Evolutionary conservation across 2,329 filamentous ascomycete species (phyloP), one percentile per base, ranked within the genome.

Genomic region (Colletotrichum truncatum): DNA sequence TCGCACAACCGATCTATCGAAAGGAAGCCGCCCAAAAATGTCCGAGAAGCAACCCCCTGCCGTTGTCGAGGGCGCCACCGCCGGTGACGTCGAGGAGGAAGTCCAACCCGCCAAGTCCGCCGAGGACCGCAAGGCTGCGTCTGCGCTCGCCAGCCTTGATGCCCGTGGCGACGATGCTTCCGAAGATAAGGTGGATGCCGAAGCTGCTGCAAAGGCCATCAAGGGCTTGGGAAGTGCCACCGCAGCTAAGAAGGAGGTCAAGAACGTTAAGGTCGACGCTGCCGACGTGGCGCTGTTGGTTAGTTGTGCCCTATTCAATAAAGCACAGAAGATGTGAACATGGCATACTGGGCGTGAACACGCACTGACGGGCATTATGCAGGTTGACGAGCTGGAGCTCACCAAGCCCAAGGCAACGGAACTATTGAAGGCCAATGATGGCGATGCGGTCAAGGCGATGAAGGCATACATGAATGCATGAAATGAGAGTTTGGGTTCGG

Each of bases 51-150:
- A 91, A 75, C 87, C 89, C 41, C 73, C 82, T 25, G 81, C 84
- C 46, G 86, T 83, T 66, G 86, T 89, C 67, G 81, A 91, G 75
- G 89, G 89, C 74, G 86, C 87, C 64, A 84, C 85, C 28, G 81
- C 83, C 46, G 86, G 83, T 66, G 86, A 89, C 68, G 81, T 85
- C 67, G 87, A 89, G 62, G 86, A 89, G 67, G 86, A 88, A 70
- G 77, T 83, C 70, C 69, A 77, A 30, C 77, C 80, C 61, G 84
- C 85, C 73, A 91, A 89, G 78, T 88, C 86, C 41, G 91, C 91
- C 73, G 91, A 93, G 78, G 91, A 93, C 80, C 89, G 91, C 78
- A 93, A 93, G 78, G 90, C 91, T 46, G 90, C 90, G 39, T 89
- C 89, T 6, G 92, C 91, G 28, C 87, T 94, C 65, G 91, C 90